These are phyloP conservation scores for Somion occarium DNA, from an alignment of 1,284 basidiomycete species.

Conservation along the genomic window DNA sequence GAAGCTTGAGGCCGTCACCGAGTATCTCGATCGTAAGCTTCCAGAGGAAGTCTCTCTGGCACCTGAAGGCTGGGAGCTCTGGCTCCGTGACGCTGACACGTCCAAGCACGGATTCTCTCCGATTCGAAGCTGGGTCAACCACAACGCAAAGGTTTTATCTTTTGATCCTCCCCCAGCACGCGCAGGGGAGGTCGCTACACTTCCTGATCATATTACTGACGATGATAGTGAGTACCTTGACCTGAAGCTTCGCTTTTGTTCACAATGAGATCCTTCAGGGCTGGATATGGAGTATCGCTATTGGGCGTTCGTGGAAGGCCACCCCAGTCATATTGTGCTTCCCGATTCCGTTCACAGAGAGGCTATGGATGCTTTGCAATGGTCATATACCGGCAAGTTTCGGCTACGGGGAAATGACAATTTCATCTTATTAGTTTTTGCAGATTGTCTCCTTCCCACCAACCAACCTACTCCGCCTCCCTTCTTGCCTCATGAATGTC, in stretches of 20 bases:
- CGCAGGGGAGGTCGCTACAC: slow-evolving; percentile 15
- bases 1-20: slow-evolving; percentile 44
- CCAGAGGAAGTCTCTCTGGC: slow-evolving; percentile 24
- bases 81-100: slow-evolving; percentile 38
- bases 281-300: slow-evolving; percentile 70
- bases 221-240: slow-evolving; percentile 49
- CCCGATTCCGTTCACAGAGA: slow-evolving; percentile 50
- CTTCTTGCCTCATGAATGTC: slow-evolving; percentile 69
- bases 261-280: slow-evolving; percentile 30
- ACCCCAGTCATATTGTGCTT: slow-evolving; percentile 61
- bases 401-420: not conserved
- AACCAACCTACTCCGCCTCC: slow-evolving; percentile 51
- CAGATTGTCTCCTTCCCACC: slow-evolving; percentile 63
- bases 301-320: slow-evolving; percentile 70
- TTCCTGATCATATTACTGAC: slow-evolving; percentile 20
- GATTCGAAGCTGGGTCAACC: slow-evolving; percentile 59
- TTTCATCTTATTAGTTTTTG: not conserved
- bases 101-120: slow-evolving; percentile 32
- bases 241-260: not conserved
- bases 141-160: slow-evolving; percentile 48
- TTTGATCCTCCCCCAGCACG: slow-evolving; percentile 35
- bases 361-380: slow-evolving; percentile 66
- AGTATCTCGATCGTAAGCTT: slow-evolving; percentile 39
- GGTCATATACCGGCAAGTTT: slow-evolving; percentile 64
- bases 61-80: slow-evolving; percentile 49